These are phyloP conservation scores for Syncephalastrum sp. DNA, from an alignment of 371 early-diverging fungal species.

Conservation along the genomic window DNA sequence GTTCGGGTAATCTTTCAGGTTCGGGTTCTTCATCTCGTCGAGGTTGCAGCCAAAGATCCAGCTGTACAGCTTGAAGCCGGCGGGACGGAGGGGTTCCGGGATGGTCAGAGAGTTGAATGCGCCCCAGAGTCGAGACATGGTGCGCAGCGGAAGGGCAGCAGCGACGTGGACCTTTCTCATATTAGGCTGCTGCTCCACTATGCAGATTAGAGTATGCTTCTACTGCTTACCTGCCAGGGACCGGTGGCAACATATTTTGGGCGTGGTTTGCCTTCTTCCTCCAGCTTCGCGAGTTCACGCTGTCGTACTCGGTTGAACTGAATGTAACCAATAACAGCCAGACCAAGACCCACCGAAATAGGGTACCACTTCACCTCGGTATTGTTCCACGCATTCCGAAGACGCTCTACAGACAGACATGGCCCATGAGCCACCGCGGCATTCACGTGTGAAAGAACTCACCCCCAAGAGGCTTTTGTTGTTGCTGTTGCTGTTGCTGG, in stretches of 20 bases:
- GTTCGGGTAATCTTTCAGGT: slow-evolving; percentile 79
- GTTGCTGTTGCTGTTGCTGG: no score
- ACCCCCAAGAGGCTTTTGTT: no score
- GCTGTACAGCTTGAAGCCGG: slow-evolving; percentile 77
- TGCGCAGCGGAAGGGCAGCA: slow-evolving; percentile 82
- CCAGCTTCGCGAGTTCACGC: slow-evolving; percentile 25
- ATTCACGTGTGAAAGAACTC: no score
- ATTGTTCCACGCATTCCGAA: slow-evolving; percentile 51
- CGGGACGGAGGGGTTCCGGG: slow-evolving; percentile 73
- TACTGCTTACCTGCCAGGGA: slow-evolving; percentile 76
- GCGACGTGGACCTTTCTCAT: slow-evolving; percentile 72
- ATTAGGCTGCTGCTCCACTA: slow-evolving; percentile 1
- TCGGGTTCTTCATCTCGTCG: slow-evolving; percentile 87
- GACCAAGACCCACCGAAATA: slow-evolving; percentile 78
- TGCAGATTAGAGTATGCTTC: slow-evolving; percentile 2
- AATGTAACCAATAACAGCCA: slow-evolving; percentile 70
- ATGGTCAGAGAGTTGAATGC: slow-evolving; percentile 80
- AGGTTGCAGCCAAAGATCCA: slow-evolving; percentile 89
- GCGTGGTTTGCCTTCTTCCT: slow-evolving; percentile 20
- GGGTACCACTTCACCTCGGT: slow-evolving; percentile 70
- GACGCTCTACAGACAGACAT: slow-evolving; percentile 16
- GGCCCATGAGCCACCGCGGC: background rate
- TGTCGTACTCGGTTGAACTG: slow-evolving; percentile 59
- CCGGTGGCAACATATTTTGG: slow-evolving; percentile 62
- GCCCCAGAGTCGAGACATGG: slow-evolving; percentile 91